Percentiles rank a stretch among this genome's conserved stretches.
phyloP scores from a whole-genome alignment of 106 monocot genomes.

The Dioscorea zingiberensis region DNA sequence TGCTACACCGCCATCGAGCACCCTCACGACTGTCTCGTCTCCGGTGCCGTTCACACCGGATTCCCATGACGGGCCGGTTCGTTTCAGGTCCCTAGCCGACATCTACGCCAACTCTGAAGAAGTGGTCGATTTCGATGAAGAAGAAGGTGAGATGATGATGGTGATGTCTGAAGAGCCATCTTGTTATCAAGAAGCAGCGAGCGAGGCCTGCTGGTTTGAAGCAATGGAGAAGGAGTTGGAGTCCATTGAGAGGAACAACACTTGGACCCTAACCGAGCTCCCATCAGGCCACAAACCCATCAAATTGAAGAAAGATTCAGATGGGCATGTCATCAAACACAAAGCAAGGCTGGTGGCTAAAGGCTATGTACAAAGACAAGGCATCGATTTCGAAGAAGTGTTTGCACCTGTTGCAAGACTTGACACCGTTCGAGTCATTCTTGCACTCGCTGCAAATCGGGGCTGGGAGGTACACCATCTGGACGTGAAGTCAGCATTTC shows the following conservation, averaged over 20 bases:
- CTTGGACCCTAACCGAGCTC: neutral
- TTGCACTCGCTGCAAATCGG: neutral
- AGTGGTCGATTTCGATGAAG: neutral
- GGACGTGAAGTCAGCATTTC: conserved; percentile 10
- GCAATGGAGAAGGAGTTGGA: neutral
- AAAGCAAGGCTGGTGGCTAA: too few species aligned
- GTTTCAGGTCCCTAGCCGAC: neutral
- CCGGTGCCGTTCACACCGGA: too few species aligned
- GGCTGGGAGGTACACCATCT: conserved; percentile 12
- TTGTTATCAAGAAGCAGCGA: neutral
- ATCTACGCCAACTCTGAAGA: too few species aligned
- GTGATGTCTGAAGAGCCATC: neutral
- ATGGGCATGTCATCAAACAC: too few species aligned
- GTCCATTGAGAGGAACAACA: too few species aligned
- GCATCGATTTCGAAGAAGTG: neutral
- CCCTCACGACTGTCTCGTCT: too few species aligned
- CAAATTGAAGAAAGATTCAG: too few species aligned
- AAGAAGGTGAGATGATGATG: neutral
- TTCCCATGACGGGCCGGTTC: too few species aligned
- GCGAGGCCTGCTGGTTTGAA: neutral
- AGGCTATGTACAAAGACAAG: too few species aligned
- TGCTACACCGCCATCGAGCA: neutral
- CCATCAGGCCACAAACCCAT: neutral
- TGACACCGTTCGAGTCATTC: neutral
- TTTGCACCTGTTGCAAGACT: conserved; percentile 1